Evolutionary conservation across 1,284 basidiomycete genomes (phyloP).

Genomic region (Cystobasidium pallidum): DNA sequence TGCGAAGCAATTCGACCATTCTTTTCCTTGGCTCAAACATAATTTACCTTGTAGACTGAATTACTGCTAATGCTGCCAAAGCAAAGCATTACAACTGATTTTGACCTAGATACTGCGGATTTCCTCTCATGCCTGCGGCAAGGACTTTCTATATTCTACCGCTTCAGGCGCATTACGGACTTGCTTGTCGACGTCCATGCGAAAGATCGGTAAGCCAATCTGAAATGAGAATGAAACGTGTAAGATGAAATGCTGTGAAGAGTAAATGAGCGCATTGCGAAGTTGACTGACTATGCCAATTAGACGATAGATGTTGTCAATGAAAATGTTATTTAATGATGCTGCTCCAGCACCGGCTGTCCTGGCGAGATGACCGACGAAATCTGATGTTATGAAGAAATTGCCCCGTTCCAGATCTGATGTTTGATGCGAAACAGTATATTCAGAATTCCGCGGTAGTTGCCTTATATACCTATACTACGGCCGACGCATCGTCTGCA

Average conservation of each 20-base stretch:
- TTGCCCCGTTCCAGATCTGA: conserved; percentile 71
- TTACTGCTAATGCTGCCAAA: no score
- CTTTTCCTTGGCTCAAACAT: no score
- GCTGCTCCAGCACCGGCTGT: conserved; percentile 70
- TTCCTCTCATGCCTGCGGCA: neutral
- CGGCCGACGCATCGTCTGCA: neutral
- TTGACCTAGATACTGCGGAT: no score
- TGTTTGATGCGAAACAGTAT: neutral
- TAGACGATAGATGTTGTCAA: conserved; percentile 63
- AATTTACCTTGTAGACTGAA: no score
- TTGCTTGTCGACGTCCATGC: conserved; percentile 17
- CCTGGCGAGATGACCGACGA: conserved; percentile 71
- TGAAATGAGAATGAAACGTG: no score
- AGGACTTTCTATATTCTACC: neutral
- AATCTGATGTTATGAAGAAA: conserved; percentile 75
- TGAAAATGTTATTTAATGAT: conserved; percentile 66
- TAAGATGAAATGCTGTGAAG: no score
- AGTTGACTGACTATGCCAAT: conserved; percentile 60
- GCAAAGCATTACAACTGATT: no score
- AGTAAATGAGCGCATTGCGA: neutral
- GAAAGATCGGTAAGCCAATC: conserved; percentile 20
- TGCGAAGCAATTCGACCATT: conserved; percentile 7
- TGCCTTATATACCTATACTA: no score
- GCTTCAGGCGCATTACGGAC: conserved; percentile 2
- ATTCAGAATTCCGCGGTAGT: no score